Base-by-base conservation (phyloP, 1,284 basidiomycete species). In the Retiboletus flavoniger region DNA sequence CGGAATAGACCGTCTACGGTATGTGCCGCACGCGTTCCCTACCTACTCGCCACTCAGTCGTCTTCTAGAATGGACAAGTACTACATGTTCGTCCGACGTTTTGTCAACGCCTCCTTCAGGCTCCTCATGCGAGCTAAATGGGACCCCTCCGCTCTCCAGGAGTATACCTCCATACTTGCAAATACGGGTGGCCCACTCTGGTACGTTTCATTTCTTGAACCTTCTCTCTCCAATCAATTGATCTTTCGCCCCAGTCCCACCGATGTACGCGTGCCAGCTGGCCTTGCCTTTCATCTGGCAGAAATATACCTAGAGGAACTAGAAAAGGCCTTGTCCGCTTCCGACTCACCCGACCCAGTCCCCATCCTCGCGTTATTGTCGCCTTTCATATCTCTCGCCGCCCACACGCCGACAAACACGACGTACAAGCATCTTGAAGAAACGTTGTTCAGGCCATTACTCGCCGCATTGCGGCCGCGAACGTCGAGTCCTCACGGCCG, bases 251-350 rank as follows among this genome's bases (percentile, higher is more conserved):
- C 13, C 63, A 95, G 93, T 62, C 81, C 85, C 28, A 76, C 80
- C 55, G 88, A 97, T 65, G 75, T 74, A 26, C 83, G 85, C 48
- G 84, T 95, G 0, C 93, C 95, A 0, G 74, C 82, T 14, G 88
- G 93, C 54, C 76, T 98, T 16, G 78, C 85, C 11, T 94, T 90
- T 65, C 96, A 99, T 70, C 70, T 99, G 8, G 79, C 87, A 24
- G 96, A 99, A 68, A 85, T 98, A 45, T 98, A 93, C 72, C 72
- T 97, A 8, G 88, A 91, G 60, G 96, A 99, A 70, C 81, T 99
- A 29, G 85, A 98, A 66, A 93, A 91, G 64, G 85, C 83, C 14
- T 61, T 84, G 32, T 67, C 64, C 14, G 24, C 49, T 50, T 61
- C 60, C 31, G 58, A 60, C n/a, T 54, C 59, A 17, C 52, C 76